Base-by-base conservation (phyloP, 768 basidiomycete genomes). In the Termitomyces sp. region DNA sequence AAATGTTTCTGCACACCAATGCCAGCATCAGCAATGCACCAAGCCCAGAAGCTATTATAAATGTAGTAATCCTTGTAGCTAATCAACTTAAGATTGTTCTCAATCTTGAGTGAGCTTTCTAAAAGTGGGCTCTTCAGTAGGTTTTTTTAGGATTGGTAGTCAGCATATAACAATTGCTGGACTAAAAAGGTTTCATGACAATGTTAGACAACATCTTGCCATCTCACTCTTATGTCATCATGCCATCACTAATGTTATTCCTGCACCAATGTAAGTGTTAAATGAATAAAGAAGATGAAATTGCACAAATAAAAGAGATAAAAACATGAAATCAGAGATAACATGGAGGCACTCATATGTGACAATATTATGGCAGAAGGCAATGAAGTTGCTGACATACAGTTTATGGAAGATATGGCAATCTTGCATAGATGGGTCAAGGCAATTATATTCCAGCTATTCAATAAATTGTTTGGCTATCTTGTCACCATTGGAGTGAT, bases 201-300 rank as follows among this genome's bases (percentile, higher is more conserved):
- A 83, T 77, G 63, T 84, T 72, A 25, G 84, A 78, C 55, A 87
- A 73, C 21, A 75, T 5, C 35, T 37, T 17, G 14, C 14, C 72
- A 59, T 78, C 75, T 9, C 84, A 82, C 48, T 84, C 81, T 32
- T 77, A 73, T 53, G 80, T 79, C 75, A 84, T 81, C 85, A 89
- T 87, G 51, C 86, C 85, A 65, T 91, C 88, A 64, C 84, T 87
- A 66, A 91, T 80, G 66, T 91, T 84, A 66, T 91, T n/a, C n/a
- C n/a, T n/a, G n/a, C n/a, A n/a, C n/a, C n/a, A n/a, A n/a, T n/a
- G n/a, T n/a, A n/a, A n/a, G n/a, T n/a, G n/a, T n/a, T n/a, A n/a
- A n/a, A n/a, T n/a, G n/a, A n/a, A n/a, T n/a, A n/a, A n/a, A n/a
- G n/a, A n/a, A n/a, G n/a, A n/a, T n/a, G n/a, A n/a, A n/a, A n/a